A percentile compares a stretch with the other conserved stretches of the same genome.
Conservation (phyloP, 139 green algal genomes). For the Chlorella vulgaris region DNA sequence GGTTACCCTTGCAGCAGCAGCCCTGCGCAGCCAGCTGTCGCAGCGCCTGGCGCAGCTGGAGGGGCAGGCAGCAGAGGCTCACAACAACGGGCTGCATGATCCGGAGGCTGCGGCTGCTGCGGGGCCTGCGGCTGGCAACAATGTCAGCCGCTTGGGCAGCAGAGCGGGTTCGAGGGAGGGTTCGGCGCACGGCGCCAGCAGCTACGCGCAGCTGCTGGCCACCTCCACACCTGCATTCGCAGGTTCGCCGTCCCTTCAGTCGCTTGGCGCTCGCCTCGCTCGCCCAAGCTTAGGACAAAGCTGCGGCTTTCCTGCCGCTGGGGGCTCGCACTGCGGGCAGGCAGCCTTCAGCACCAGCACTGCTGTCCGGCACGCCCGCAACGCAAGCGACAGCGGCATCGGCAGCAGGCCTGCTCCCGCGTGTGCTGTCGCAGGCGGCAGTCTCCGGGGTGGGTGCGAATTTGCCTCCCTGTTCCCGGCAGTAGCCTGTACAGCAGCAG, state of each 20-base stretch:
- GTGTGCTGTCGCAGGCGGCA: not conserved
- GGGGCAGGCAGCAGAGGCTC: not conserved
- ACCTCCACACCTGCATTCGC: too few species aligned
- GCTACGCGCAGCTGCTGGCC: too few species aligned
- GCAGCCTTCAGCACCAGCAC: too few species aligned
- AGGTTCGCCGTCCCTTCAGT: too few species aligned
- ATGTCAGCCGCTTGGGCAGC: not conserved
- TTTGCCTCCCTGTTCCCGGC: not conserved
- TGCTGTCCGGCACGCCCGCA: not conserved
- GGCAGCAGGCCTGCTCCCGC: not conserved
- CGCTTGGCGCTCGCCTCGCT: not conserved
- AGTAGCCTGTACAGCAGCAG: not conserved
- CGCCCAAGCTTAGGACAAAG: not conserved
- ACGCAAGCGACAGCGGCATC: constrained; percentile 7
- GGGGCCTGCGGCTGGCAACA: not conserved
- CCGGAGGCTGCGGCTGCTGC: not conserved
- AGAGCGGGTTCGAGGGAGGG: not conserved
- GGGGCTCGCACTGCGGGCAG: not conserved
- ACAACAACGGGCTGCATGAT: too few species aligned
- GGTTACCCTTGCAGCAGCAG: not conserved
- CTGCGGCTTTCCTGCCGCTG: not conserved
- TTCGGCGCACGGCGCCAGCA: not conserved
- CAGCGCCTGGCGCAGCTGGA: not conserved
- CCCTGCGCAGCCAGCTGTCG: not conserved
- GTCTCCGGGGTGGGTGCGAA: not conserved